Percentiles rank a stretch among this genome's conserved stretches.
Evolutionary conservation across 2,329 filamentous ascomycete genomes (phyloP).

Genomic region (Nothophaeocryptopus gaeumannii): DNA sequence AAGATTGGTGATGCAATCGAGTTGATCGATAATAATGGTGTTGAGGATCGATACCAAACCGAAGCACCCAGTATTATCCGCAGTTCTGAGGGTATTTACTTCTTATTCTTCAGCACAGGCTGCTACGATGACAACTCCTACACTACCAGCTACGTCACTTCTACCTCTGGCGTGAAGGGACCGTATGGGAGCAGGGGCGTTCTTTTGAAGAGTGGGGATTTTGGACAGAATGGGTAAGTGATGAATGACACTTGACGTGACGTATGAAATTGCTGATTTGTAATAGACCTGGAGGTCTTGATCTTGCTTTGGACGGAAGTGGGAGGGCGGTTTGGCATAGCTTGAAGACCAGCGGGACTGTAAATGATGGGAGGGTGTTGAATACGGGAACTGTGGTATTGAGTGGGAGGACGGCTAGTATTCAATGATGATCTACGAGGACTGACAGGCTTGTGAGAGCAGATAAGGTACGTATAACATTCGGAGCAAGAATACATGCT

Average conservation of each 20-base stretch:
- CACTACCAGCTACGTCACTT: constrained; percentile 25
- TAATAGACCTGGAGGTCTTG: constrained; percentile 25
- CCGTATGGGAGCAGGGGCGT: constrained; percentile 23
- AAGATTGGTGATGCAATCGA: constrained; percentile 15
- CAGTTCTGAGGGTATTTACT: constrained; percentile 20
- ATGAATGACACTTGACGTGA: too few species aligned
- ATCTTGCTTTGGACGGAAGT: constrained; percentile 14
- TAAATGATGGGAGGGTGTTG: too few species aligned
- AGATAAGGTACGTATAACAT: too few species aligned
- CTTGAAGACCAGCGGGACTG: constrained; percentile 1
- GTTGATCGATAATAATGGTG: constrained; percentile 26
- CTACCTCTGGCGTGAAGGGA: constrained; percentile 15
- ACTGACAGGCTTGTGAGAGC: too few species aligned
- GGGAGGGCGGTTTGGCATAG: constrained; percentile 22
- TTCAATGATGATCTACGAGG: too few species aligned
- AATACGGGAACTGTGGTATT: too few species aligned
- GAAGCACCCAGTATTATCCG: constrained; percentile 26
- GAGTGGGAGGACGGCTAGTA: too few species aligned
- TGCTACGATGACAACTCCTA: constrained; percentile 25
- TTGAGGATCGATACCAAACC: constrained; percentile 20
- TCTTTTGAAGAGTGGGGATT: constrained; percentile 24
- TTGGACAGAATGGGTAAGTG: constrained; percentile 3
- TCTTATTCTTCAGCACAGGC: constrained; percentile 27
- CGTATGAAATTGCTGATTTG: too few species aligned
- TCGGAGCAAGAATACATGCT: too few species aligned